These are phyloP conservation scores for Russula sp. DNA, from an alignment of 768 basidiomycete species.

Conservation along the genomic window DNA sequence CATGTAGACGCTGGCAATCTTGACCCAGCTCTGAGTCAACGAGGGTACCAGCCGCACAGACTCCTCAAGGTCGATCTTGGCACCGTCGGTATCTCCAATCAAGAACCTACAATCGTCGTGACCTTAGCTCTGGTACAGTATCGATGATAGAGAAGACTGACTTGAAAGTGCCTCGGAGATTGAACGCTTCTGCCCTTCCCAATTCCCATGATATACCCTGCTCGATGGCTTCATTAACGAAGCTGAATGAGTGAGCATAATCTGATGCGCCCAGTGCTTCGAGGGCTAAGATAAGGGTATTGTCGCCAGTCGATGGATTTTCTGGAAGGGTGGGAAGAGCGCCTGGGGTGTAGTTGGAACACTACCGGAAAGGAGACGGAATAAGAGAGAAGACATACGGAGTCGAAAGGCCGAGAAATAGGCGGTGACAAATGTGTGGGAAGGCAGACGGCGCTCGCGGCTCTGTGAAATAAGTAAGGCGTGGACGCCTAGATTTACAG, in stretches of 20 bases:
- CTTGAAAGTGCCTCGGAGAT: conserved; percentile 95
- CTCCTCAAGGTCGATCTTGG: conserved; percentile 76
- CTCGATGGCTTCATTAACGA: conserved; percentile 79
- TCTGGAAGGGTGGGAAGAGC: conserved; percentile 67
- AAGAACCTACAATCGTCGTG: conserved; percentile 58
- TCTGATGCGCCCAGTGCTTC: conserved; percentile 80
- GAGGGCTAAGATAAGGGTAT: conserved; percentile 71
- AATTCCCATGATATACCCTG: conserved; percentile 74
- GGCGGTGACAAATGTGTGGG: conserved; percentile 84
- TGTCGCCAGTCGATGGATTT: conserved; percentile 69
- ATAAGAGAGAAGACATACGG: conserved; percentile 41
- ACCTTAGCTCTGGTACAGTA: background rate
- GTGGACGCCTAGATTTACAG: background rate
- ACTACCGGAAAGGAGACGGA: conserved; percentile 2
- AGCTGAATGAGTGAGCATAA: conserved; percentile 70
- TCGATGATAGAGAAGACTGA: conserved; percentile 31
- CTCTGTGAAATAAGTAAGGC: conserved; percentile 32
- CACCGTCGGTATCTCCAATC: conserved; percentile 71
- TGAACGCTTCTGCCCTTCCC: conserved; percentile 81
- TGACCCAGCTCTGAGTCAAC: conserved; percentile 86
- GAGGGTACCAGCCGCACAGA: conserved; percentile 59
- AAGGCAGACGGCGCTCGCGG: conserved; percentile 79
- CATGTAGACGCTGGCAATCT: conserved; percentile 97
- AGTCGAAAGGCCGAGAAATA: conserved; percentile 97
- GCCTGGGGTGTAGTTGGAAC: conserved; percentile 33